These are phyloP conservation scores for Trichoderma arundinaceum DNA, from an alignment of 2,329 filamentous ascomycete species.

Conservation along the genomic window DNA sequence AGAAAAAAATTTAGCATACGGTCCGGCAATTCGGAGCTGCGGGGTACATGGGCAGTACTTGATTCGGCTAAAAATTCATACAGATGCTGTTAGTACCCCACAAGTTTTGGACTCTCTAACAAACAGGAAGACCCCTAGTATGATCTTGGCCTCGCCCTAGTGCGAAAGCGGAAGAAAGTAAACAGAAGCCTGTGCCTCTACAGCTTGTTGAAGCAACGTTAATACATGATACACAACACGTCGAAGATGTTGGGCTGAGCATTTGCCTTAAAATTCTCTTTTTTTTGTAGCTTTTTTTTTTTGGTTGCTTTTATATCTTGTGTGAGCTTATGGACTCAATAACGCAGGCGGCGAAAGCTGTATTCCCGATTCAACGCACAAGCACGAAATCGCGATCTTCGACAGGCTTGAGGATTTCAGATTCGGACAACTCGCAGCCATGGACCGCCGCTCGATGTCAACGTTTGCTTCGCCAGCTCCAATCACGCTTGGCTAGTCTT, in stretches of 20 bases:
- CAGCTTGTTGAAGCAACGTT: not conserved
- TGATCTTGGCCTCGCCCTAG: conserved; percentile 34
- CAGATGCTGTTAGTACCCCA: conserved; percentile 19
- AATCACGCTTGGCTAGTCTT: conserved; percentile 50
- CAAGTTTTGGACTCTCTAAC: conserved; percentile 17
- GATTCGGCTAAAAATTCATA: not conserved
- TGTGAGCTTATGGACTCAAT: conserved; percentile 9
- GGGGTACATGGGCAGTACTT: conserved; percentile 24
- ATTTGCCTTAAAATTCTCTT: not conserved
- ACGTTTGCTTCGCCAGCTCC: conserved; percentile 53
- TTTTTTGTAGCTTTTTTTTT: not conserved
- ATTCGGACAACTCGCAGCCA: conserved; percentile 38
- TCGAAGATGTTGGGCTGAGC: conserved; percentile 2
- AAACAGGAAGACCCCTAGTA: conserved; percentile 23
- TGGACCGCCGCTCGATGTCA: conserved; percentile 58
- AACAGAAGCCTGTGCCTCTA: conserved; percentile 36
- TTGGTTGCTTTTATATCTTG: not conserved
- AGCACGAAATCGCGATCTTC: conserved; percentile 13
- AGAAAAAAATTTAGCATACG: conserved; percentile 43
- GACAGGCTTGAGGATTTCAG: not conserved
- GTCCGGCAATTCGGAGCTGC: conserved; percentile 37
- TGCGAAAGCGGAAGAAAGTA: conserved; percentile 42
- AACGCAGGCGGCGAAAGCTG: not conserved
- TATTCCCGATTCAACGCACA: not conserved
- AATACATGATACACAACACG: not conserved